Evolutionary conservation across 2,329 filamentous ascomycete genomes (phyloP).

Genomic region (Monilinia laxa): DNA sequence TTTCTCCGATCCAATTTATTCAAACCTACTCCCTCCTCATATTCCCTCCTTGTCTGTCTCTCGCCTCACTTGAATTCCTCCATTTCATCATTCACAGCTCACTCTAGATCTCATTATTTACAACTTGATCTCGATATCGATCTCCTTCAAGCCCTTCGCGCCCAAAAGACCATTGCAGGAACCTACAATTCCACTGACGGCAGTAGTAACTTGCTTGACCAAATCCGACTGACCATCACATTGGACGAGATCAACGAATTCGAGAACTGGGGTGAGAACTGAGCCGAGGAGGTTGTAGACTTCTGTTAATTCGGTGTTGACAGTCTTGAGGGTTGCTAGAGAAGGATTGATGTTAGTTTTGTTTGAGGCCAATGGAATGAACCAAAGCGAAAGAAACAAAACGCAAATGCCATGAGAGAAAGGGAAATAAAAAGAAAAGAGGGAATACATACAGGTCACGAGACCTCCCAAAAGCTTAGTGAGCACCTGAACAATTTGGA

Average conservation of each 20-base stretch:
- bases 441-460: neutral
- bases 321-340: neutral
- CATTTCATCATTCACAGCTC: too few relatives aligned
- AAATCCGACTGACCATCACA: neutral
- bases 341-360: neutral
- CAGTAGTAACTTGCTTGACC: neutral
- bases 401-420: too few relatives aligned
- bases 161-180: neutral
- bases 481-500: neutral
- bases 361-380: neutral
- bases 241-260: neutral
- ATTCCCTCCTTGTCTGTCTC: too few relatives aligned
- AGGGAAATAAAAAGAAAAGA: too few relatives aligned
- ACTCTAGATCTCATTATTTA: too few relatives aligned
- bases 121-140: neutral
- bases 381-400: too few relatives aligned
- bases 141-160: neutral
- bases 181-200: neutral
- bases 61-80: too few relatives aligned
- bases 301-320: neutral
- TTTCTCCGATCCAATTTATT: too few relatives aligned
- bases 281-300: neutral
- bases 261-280: slow-evolving; percentile 2
- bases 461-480: neutral
- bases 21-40: too few relatives aligned